Base-by-base conservation (phyloP, 371 early-diverging fungal species). In the Nosema muscidifuracis region DNA sequence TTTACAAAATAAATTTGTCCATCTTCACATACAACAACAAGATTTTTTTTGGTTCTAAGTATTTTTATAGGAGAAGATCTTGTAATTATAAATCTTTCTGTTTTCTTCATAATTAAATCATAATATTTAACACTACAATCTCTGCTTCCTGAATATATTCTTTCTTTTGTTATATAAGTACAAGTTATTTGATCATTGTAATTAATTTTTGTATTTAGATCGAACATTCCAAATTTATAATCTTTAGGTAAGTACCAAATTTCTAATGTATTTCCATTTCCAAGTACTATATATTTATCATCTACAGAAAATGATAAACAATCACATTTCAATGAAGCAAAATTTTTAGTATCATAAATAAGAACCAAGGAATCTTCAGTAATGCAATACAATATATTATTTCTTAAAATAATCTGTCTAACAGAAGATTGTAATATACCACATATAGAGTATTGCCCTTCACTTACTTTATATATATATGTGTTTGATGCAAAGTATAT, bases 161-260 rank as follows among this genome's bases (percentile, higher is more conserved):
- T 67, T 20, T 65, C 34, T 36, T 68, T 38, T 16, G 71, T 16
- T n/a, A 77, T 55, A 15, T 16, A 30, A 13, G 69, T 55, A 26
- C 31, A 43, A 34, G 55, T 60, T 30, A 73, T 73, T 2, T 24
- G 30, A 9, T 34, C 13, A 60, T 40, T 43, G 34, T 73, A 69
- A 18, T 36, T 33, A 42, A 47, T 28, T 55, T 44, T 77, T 0
- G 50, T 22, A 51, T 57, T 18, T 43, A 40, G 36, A 16, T 53
- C 43, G 43, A 77, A 77, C 20, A 73, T 34, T 0, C 62, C 42
- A 31, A 77, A 63, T 61, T 73, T 73, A 26, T 43, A 63, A 47
- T 73, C 74, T 36, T 65, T 68, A 10, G 77, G 77, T 15, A 66
- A 42, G 15, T 65, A 18, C 77, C 77, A 77, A n/a, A 73, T 47